Evolutionary conservation across 257 asterid genomes (phyloP), one percentile per base, ranked within the genome.

Genomic region (Nicotiana attenuata): DNA sequence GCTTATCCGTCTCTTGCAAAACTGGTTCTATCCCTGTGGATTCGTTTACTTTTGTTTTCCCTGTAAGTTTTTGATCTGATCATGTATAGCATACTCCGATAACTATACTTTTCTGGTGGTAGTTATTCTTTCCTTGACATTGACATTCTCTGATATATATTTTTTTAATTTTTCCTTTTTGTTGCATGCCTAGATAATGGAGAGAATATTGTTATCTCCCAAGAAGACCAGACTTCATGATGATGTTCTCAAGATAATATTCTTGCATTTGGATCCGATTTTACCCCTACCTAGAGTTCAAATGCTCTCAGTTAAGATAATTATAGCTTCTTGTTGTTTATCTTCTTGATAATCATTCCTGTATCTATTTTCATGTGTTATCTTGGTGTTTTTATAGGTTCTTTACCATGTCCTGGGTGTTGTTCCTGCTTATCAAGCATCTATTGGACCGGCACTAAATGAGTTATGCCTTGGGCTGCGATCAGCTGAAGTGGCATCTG

Each of bases 11-110:
- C 83, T 92, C 98, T 47, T 96, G 97, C 91, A 96, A 90, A 91
- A 88, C 96, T 87, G 99, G 97, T 63, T 94, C 98, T 38, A 97
- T 96, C 82, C 98, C 99, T 31, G 98, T 96, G 56, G 99, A 96
- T 85, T 90, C 99, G 14, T 96, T 96, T 87, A 89, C 94, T 82
- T 94, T 92, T 87, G 90, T 96, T 84, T 96, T 96, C 81, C 98
- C 99, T 89, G 99, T 96, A 93, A 87, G 10, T 24, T 81, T 52
- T 76, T 82, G 35, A 76, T 68, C 69, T 16, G 31, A 71, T 76
- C 47, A 53, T 78, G 59, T 61, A 80, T 59, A 24, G 57, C 68
- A 67, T 84, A 68, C 35, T 69, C 33, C 52, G 55, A 16, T 60
- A 11, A 38, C 61, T 71, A 76, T 85, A 50, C 50, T 80, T 53